Evolutionary conservation across 2,329 filamentous ascomycete species (phyloP).

Genomic region (Periconia sp.): DNA sequence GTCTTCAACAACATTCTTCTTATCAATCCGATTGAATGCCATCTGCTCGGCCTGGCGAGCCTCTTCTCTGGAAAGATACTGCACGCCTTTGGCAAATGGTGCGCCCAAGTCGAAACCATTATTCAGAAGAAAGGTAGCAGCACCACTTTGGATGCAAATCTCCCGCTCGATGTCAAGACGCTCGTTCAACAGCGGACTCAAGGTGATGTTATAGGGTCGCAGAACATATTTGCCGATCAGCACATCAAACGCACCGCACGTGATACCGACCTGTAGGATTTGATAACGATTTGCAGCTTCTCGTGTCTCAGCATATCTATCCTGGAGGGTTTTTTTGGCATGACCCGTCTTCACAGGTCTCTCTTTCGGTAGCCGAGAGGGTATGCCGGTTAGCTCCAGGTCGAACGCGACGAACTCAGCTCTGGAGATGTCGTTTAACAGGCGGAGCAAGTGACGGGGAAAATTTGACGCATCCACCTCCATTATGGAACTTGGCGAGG

Average conservation of each 20-base stretch:
- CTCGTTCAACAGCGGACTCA: slow-evolving; percentile 59
- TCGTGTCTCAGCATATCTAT: slow-evolving; percentile 63
- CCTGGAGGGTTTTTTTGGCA: slow-evolving; percentile 55
- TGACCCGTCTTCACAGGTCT: slow-evolving; percentile 23
- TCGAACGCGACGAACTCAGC: slow-evolving; percentile 66
- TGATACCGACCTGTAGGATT: slow-evolving; percentile 68
- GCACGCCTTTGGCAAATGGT: slow-evolving; percentile 59
- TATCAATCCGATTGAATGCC: slow-evolving; percentile 47
- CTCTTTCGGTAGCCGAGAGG: slow-evolving; percentile 41
- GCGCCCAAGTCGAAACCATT: slow-evolving; percentile 61
- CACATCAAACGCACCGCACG: slow-evolving; percentile 62
- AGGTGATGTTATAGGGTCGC: slow-evolving; percentile 65
- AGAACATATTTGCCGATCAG: slow-evolving; percentile 53
- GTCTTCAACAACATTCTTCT: slow-evolving; percentile 39
- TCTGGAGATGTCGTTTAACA: slow-evolving; percentile 60
- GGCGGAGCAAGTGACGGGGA: slow-evolving; percentile 53
- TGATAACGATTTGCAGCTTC: slow-evolving; percentile 63
- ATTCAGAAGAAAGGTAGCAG: slow-evolving; percentile 62
- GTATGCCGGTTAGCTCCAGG: slow-evolving; percentile 67
- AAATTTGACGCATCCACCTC: slow-evolving; percentile 58
- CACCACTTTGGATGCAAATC: slow-evolving; percentile 61
- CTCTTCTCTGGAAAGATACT: slow-evolving; percentile 64
- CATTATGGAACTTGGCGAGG: slow-evolving; percentile 48
- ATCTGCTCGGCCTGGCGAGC: slow-evolving; percentile 51
- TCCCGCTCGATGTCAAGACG: slow-evolving; percentile 61